A percentile compares a stretch with the other conserved stretches of the same genome.
phyloP scores from a whole-genome alignment of 805 yeast genomes.

The Lipomyces orientalis region DNA sequence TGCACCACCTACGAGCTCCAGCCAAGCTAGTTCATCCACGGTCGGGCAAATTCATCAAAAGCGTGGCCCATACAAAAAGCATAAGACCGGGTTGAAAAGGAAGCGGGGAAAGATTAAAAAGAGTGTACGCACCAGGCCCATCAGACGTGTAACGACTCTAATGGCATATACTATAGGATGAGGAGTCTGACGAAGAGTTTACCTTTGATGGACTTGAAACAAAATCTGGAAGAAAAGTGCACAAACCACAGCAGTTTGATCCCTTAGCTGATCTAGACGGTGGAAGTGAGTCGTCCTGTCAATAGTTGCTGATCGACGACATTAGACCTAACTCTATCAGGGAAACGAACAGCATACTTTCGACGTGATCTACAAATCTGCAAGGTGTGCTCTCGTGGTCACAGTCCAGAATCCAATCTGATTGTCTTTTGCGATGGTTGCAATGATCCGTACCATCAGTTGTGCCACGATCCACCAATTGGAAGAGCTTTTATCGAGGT shows the following conservation, averaged over 20 bases:
- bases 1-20: not conserved
- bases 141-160: not conserved
- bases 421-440: slow-evolving; percentile 52
- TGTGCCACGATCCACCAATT: slow-evolving; percentile 50
- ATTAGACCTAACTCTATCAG: not conserved
- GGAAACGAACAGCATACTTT: slow-evolving; percentile 13
- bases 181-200: slow-evolving; percentile 33
- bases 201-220: slow-evolving; percentile 37
- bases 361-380: slow-evolving; percentile 42
- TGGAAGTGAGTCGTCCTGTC: not conserved
- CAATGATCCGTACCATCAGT: slow-evolving; percentile 49
- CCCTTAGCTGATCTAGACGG: slow-evolving; percentile 25
- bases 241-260: slow-evolving; percentile 35
- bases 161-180: slow-evolving; percentile 6
- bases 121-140: slow-evolving; percentile 11
- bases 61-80: slow-evolving; percentile 6
- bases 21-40: not conserved
- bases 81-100: slow-evolving; percentile 17
- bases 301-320: not conserved
- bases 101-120: slow-evolving; percentile 11
- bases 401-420: slow-evolving; percentile 46
- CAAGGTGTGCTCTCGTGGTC: slow-evolving; percentile 49
- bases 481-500: slow-evolving; percentile 49
- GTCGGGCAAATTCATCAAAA: slow-evolving; percentile 12
- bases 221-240: slow-evolving; percentile 37